Evolutionary conservation across 208 protist genomes (phyloP), one percentile per base, ranked within the genome.

Genomic region (Leishmania arabica): DNA sequence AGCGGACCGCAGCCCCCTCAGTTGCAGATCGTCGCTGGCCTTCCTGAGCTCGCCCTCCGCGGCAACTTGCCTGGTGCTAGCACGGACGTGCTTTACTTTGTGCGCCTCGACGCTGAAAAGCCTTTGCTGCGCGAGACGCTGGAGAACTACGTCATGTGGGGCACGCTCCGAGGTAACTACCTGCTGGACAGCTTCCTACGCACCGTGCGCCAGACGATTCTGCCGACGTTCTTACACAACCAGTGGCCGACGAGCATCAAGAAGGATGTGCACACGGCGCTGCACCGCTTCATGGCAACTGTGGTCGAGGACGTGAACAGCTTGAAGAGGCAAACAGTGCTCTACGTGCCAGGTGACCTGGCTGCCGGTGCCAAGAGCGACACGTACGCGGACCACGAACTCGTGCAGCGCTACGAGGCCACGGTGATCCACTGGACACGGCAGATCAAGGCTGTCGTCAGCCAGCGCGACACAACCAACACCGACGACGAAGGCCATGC

Each of bases 361-460:
- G 70, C 89, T 0, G 58, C 73, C 6, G 75, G 77, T 19, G 83
- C 88, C 24, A 42, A 83, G 47, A 71, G 70, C 27, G 89, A 94
- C 64, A 92, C 97, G 2, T 90, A 97, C 71, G 85, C 88, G 3
- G 94, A 99, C 78, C 97, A 99, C 73, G 98, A 99, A 82, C 88
- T 99, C 1, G 95, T 99, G 34, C 98, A 99, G 90, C 93, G 98
- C 64, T 98, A 99, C 82, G 98, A 99, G 88, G 92, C 97, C 0
- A 98, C 98, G 1, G 95, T 99, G 24, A 99, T 99, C 77, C 99
- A 99, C 91, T 99, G 99, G 99, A 99, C 99, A 19, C 91, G 98
- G 56, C 99, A 99, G 91, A 99, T 99, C 86, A 99, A 99, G 84
- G 97, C 99, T 76, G 98, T 99, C 15, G 90, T 99, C 56, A 96